phyloP scores from a whole-genome alignment of 495 filamentous ascomycete genomes.

The Penicillium lividum region DNA sequence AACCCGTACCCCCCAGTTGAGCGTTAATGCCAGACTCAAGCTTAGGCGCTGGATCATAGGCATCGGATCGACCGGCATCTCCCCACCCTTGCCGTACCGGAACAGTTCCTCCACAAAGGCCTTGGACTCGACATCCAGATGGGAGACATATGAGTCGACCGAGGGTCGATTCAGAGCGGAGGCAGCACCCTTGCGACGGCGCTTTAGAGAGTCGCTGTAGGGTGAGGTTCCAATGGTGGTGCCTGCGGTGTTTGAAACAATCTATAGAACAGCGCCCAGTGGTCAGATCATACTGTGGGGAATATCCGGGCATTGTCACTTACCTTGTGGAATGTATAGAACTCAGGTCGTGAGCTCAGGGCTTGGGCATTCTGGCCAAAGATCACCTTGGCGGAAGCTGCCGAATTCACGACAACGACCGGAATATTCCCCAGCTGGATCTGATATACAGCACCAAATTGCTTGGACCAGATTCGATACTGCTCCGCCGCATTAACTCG shows the following conservation, averaged over 20 bases:
- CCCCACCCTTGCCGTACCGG: constrained; percentile 53
- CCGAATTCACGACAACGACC: constrained; percentile 61
- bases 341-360: constrained; percentile 58
- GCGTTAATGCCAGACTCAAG: constrained; percentile 57
- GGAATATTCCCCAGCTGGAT: constrained; percentile 64
- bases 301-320: not conserved
- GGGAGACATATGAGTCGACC: constrained; percentile 59
- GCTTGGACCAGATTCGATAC: constrained; percentile 59
- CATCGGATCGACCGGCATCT: constrained; percentile 57
- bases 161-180: constrained; percentile 63
- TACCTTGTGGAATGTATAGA: constrained; percentile 69
- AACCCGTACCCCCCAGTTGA: constrained; percentile 65
- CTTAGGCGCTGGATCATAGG: constrained; percentile 61
- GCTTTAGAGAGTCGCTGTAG: constrained; percentile 62
- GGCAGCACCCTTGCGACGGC: constrained; percentile 62
- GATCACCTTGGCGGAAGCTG: constrained; percentile 55
- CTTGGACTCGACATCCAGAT: constrained; percentile 62
- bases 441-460: constrained; percentile 62
- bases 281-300: not conserved
- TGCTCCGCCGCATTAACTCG: constrained; percentile 59
- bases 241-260: constrained; percentile 63
- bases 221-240: constrained; percentile 67
- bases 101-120: constrained; percentile 60
- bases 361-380: constrained; percentile 62
- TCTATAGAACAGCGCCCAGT: constrained; percentile 30